Evolutionary conservation across 441 rosid genomes (phyloP).

Genomic region (Cnidoscolus chayamansa): DNA sequence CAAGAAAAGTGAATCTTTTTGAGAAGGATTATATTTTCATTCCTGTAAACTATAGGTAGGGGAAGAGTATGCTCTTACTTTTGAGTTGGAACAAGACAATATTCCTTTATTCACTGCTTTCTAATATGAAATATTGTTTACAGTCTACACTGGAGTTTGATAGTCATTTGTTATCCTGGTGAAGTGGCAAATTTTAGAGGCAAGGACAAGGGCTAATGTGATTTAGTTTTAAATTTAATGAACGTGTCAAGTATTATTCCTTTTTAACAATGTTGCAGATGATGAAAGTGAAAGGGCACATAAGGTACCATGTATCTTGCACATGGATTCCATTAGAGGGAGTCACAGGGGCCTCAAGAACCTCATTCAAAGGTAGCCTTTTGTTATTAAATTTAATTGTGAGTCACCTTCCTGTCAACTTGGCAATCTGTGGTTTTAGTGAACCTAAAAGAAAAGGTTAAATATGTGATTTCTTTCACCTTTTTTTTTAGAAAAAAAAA

Average conservation of each 20-base stretch:
- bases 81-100: neutral
- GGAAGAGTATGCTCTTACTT: constrained; percentile 5
- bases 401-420: neutral
- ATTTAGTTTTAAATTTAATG: constrained; percentile 11
- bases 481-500: neutral
- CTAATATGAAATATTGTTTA: constrained; percentile 27
- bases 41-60: constrained; percentile 87
- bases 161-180: constrained; percentile 77
- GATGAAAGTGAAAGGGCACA: constrained; percentile 33
- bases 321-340: constrained; percentile 86
- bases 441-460: neutral
- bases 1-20: constrained; percentile 73
- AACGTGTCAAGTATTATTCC: constrained; percentile 9
- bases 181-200: constrained; percentile 54
- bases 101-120: constrained; percentile 10
- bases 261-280: constrained; percentile 33
- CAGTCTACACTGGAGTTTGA: constrained; percentile 92
- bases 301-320: constrained; percentile 73
- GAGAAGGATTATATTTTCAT: constrained; percentile 81
- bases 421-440: neutral
- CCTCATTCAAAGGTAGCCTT: constrained; percentile 60
- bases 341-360: constrained; percentile 72
- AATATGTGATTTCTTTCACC: neutral
- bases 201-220: constrained; percentile 25
- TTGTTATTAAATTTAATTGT: neutral